A percentile compares a stretch with the other conserved stretches of the same genome.
These are phyloP conservation scores for Candida tetrigidarum DNA, from an alignment of 1,139 yeast species.

Conservation along the genomic window DNA sequence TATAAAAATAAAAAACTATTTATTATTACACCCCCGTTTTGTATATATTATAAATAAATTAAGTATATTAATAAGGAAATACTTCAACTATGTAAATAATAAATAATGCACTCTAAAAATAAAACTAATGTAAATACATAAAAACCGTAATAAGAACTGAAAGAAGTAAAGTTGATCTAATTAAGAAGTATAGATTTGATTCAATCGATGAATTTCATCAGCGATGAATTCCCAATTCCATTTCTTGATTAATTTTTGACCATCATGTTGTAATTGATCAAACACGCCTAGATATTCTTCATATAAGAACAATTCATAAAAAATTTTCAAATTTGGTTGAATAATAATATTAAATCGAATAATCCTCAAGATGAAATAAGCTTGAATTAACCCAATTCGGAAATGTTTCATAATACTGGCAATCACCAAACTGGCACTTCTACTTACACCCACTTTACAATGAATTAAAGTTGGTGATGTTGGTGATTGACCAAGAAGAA, in stretches of 20 bases:
- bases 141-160: not conserved
- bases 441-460: conserved; percentile 90
- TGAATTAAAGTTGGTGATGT: conserved; percentile 61
- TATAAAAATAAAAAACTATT: too few species aligned
- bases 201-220: conserved; percentile 37
- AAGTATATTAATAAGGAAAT: not conserved
- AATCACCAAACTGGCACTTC: conserved; percentile 89
- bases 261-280: conserved; percentile 15
- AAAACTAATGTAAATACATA: not conserved
- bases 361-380: conserved; percentile 81
- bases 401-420: conserved; percentile 86
- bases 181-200: conserved; percentile 31
- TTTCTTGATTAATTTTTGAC: conserved; percentile 14
- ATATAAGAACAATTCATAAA: conserved; percentile 84
- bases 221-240: conserved; percentile 41
- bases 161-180: not conserved
- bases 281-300: conserved; percentile 54
- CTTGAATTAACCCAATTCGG: conserved; percentile 66
- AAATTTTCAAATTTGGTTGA: conserved; percentile 85
- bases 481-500: conserved; percentile 23
- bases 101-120: not conserved
- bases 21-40: too few species aligned
- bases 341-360: conserved; percentile 85
- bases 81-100: not conserved
- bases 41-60: too few species aligned